Percentiles rank a stretch among this genome's conserved stretches.
Evolutionary conservation across 345 rosid genomes (phyloP).

Genomic region (Boechera stricta): DNA sequence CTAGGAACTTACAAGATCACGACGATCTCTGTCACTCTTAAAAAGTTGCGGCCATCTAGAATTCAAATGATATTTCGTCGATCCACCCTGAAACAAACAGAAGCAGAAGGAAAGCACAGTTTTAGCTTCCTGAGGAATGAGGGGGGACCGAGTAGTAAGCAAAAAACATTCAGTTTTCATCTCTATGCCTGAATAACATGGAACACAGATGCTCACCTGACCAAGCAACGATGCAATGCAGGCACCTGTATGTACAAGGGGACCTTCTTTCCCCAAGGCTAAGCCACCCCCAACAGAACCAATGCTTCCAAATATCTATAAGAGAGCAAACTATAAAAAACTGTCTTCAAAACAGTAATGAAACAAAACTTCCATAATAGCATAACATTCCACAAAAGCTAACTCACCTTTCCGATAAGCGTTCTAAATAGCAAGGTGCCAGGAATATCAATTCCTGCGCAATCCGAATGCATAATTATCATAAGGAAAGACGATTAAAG

Average conservation of each 20-base stretch:
- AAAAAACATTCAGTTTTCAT: conserved; percentile 1
- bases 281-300: conserved; percentile 99
- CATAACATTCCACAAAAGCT: neutral
- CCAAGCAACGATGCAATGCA: conserved; percentile 99
- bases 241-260: conserved; percentile 96
- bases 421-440: conserved; percentile 96
- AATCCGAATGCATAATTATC: conserved; percentile 15
- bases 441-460: conserved; percentile 81
- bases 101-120: conserved; percentile 28
- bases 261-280: conserved; percentile 97
- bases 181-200: conserved; percentile 7
- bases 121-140: conserved; percentile 2
- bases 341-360: conserved; percentile 1
- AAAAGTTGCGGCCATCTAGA: conserved; percentile 93
- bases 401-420: conserved; percentile 87
- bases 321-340: conserved; percentile 34
- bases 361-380: neutral
- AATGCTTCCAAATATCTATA: conserved; percentile 95
- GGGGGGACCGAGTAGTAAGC: neutral
- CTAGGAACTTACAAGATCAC: conserved; percentile 78
- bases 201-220: conserved; percentile 62
- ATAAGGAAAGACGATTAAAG: neutral
- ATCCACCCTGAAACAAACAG: conserved; percentile 74
- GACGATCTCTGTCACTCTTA: conserved; percentile 89
- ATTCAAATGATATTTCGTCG: conserved; percentile 88